Evolutionary conservation across 2,329 filamentous ascomycete genomes (phyloP).

Genomic region (Clonostachys rhizophaga): DNA sequence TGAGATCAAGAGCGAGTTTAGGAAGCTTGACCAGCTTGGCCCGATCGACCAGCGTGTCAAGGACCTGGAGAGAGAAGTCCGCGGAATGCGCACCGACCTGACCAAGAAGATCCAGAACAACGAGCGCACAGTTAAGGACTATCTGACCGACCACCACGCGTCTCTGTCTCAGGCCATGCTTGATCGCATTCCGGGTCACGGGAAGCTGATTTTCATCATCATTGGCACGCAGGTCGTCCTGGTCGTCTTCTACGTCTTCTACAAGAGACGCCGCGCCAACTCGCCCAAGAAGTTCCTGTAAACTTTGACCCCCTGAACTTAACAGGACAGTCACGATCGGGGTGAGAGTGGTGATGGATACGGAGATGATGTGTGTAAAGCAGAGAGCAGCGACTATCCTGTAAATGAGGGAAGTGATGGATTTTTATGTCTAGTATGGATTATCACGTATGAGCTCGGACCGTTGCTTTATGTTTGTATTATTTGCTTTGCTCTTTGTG

Average conservation of each 20-base stretch:
- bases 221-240: constrained; percentile 71
- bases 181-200: constrained; percentile 43
- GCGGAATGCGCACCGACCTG: constrained; percentile 50
- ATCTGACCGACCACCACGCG: constrained; percentile 43
- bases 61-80: constrained; percentile 54
- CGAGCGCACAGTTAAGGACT: constrained; percentile 48
- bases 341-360: no score
- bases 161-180: constrained; percentile 42
- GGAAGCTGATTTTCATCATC: constrained; percentile 61
- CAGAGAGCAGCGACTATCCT: no score
- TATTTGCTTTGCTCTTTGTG: no score
- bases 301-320: background rate
- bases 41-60: constrained; percentile 38
- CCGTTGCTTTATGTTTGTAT: no score
- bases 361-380: no score
- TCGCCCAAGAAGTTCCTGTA: constrained; percentile 92
- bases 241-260: constrained; percentile 64
- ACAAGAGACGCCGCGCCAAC: constrained; percentile 72
- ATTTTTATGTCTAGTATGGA: no score
- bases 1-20: constrained; percentile 39
- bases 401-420: no score
- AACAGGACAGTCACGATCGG: no score
- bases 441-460: no score
- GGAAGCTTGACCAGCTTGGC: constrained; percentile 37
- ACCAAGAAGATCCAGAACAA: constrained; percentile 41